Percentiles rank a stretch among this genome's conserved stretches.
Evolutionary conservation across 1,284 basidiomycete genomes (phyloP).

Genomic region (Boletus semigastroideus): DNA sequence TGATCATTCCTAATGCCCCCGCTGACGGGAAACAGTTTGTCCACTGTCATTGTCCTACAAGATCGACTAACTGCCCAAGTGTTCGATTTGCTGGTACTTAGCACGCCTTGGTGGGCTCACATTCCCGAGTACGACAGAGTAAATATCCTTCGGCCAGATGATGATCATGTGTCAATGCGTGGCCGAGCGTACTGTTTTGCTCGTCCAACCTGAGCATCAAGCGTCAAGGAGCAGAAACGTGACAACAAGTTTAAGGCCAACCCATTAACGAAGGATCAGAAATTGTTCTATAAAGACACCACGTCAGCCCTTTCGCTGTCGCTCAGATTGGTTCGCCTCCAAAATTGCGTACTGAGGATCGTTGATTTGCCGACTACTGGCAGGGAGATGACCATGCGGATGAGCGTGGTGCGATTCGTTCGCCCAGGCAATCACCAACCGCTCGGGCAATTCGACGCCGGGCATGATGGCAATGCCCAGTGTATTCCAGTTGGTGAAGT

Average conservation of each 20-base stretch:
- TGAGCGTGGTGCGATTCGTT: background rate
- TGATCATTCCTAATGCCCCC: slow-evolving; percentile 50
- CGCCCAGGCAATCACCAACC: background rate
- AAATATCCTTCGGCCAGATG: slow-evolving; percentile 13
- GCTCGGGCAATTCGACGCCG: background rate
- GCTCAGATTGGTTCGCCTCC: background rate
- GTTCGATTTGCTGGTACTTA: slow-evolving; percentile 48
- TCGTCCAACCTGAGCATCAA: slow-evolving; percentile 48
- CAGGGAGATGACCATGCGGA: background rate
- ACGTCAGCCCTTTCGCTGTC: background rate
- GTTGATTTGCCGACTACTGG: background rate
- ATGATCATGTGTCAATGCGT: slow-evolving; percentile 39
- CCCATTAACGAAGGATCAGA: background rate
- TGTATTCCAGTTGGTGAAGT: background rate
- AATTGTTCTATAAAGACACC: no score
- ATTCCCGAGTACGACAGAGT: background rate
- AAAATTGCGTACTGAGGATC: background rate
- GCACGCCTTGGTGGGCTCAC: slow-evolving; percentile 42
- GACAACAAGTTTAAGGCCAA: background rate
- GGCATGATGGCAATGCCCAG: background rate
- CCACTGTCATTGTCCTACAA: slow-evolving; percentile 50
- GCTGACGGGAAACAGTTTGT: slow-evolving; percentile 44
- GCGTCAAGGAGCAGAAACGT: slow-evolving; percentile 15
- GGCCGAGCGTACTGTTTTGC: slow-evolving; percentile 38
- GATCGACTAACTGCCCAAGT: slow-evolving; percentile 37